phyloP scores from a whole-genome alignment of 1,139 yeast genomes.

The Taphrina wiesneri region DNA sequence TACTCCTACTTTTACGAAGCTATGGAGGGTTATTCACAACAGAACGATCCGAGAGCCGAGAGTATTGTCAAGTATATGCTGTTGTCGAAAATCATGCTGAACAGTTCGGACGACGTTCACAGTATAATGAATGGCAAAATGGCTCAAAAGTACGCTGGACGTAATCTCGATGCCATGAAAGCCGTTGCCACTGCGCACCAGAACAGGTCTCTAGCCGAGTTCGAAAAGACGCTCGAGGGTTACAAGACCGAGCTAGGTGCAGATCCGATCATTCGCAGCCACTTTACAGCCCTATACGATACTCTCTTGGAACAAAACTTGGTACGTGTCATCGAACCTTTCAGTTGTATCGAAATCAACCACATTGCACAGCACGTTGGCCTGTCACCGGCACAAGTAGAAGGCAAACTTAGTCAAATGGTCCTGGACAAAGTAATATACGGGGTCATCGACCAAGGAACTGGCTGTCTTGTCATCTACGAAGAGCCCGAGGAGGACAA shows the following conservation, averaged over 20 bases:
- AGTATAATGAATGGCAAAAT: slow-evolving; percentile 64
- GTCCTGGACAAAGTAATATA: slow-evolving; percentile 88
- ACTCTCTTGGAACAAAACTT: slow-evolving; percentile 88
- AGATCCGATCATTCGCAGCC: slow-evolving; percentile 87
- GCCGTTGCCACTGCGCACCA: slow-evolving; percentile 88
- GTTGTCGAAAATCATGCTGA: slow-evolving; percentile 88
- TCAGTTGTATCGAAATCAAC: slow-evolving; percentile 86
- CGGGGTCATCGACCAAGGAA: slow-evolving; percentile 97
- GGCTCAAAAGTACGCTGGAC: slow-evolving; percentile 75
- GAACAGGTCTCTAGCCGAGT: slow-evolving; percentile 85
- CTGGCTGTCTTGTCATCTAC: slow-evolving; percentile 92
- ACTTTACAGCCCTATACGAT: slow-evolving; percentile 89
- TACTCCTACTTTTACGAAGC: slow-evolving; percentile 93
- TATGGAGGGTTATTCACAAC: slow-evolving; percentile 71
- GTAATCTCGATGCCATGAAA: slow-evolving; percentile 84
- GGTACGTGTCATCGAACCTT: slow-evolving; percentile 92
- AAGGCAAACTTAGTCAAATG: slow-evolving; percentile 94
- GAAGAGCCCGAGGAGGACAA: slow-evolving; percentile 81
- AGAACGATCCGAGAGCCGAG: slow-evolving; percentile 40
- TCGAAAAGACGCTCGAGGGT: slow-evolving; percentile 72
- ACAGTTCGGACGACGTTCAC: slow-evolving; percentile 80
- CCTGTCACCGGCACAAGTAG: slow-evolving; percentile 82
- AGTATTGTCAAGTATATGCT: slow-evolving; percentile 75
- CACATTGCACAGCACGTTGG: slow-evolving; percentile 89
- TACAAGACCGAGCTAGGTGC: slow-evolving; percentile 76